Evolutionary conservation across 495 filamentous ascomycete species (phyloP).

Genomic region (Talaromyces trachyspermus): DNA sequence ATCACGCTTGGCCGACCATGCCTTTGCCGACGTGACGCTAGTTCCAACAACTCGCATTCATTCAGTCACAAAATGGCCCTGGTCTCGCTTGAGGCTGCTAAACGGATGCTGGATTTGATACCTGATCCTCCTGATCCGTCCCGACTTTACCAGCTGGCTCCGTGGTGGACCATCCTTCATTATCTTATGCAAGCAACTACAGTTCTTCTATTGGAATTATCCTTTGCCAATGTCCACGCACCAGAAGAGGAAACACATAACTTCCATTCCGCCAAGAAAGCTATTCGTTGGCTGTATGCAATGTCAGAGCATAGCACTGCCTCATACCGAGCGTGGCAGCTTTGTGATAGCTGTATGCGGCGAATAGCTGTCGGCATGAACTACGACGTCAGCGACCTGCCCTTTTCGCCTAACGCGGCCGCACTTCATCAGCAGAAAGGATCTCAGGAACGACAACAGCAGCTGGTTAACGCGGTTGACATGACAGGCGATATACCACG

Average conservation of each 20-base stretch:
- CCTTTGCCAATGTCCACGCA: constrained; percentile 48
- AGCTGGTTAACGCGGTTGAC: not conserved
- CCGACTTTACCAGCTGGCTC: constrained; percentile 46
- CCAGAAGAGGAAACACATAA: constrained; percentile 43
- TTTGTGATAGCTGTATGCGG: constrained; percentile 42
- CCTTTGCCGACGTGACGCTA: constrained; percentile 52
- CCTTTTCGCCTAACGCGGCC: constrained; percentile 18
- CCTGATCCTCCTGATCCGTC: constrained; percentile 37
- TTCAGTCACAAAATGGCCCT: constrained; percentile 53
- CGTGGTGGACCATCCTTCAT: constrained; percentile 63
- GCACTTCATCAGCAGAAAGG: constrained; percentile 8
- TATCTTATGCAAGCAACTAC: constrained; percentile 57
- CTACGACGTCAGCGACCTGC: constrained; percentile 34
- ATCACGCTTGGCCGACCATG: constrained; percentile 59
- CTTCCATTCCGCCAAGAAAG: constrained; percentile 44
- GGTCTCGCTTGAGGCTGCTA: constrained; percentile 48
- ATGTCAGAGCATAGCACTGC: constrained; percentile 49
- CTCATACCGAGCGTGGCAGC: constrained; percentile 49
- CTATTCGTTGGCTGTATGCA: constrained; percentile 44
- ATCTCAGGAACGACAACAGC: not conserved
- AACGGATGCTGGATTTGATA: constrained; percentile 45
- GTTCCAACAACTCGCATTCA: constrained; percentile 30
- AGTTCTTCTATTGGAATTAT: constrained; percentile 55
- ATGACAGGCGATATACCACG: no score
- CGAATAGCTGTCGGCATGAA: constrained; percentile 35